A percentile compares a stretch with the other conserved stretches of the same genome.
phyloP scores from a whole-genome alignment of 139 green algal species.

The Chlamydomonas applanata region DNA sequence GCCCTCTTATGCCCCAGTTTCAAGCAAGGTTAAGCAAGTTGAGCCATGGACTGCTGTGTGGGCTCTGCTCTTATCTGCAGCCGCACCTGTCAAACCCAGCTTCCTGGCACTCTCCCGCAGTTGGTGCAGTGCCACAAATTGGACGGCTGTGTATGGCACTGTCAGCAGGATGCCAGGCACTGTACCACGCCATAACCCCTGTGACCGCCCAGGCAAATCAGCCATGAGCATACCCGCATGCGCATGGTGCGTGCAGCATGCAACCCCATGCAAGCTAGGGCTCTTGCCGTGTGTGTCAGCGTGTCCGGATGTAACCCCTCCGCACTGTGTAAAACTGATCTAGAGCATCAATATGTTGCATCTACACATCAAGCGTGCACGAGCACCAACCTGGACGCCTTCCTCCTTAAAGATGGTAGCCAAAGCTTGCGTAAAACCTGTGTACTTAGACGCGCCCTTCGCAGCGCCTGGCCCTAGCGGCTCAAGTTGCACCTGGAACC shows the following conservation, averaged over 20 bases:
- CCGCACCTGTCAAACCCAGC: constrained; percentile 26
- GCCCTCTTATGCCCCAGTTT: no score
- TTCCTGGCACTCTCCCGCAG: constrained; percentile 47
- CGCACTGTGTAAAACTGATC: no score
- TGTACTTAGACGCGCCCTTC: constrained; percentile 77
- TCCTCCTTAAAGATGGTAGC: constrained; percentile 86
- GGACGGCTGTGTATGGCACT: constrained; percentile 95
- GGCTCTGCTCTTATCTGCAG: background rate
- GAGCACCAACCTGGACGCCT: constrained; percentile 67
- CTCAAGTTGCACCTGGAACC: constrained; percentile 90
- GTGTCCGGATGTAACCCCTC: no score
- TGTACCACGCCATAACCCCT: constrained; percentile 94
- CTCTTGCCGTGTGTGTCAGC: no score
- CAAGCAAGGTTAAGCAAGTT: no score
- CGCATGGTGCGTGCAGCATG: no score
- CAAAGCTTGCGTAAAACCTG: constrained; percentile 78
- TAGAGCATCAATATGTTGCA: no score
- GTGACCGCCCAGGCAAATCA: constrained; percentile 18
- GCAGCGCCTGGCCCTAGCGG: constrained; percentile 24
- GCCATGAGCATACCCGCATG: no score
- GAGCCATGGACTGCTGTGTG: no score
- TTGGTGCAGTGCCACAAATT: constrained; percentile 91
- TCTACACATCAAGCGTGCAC: background rate
- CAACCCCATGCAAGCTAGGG: no score
- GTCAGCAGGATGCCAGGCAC: constrained; percentile 90